Evolutionary conservation across 2,329 filamentous ascomycete genomes (phyloP).

Genomic region (Aspergillus vadensis): DNA sequence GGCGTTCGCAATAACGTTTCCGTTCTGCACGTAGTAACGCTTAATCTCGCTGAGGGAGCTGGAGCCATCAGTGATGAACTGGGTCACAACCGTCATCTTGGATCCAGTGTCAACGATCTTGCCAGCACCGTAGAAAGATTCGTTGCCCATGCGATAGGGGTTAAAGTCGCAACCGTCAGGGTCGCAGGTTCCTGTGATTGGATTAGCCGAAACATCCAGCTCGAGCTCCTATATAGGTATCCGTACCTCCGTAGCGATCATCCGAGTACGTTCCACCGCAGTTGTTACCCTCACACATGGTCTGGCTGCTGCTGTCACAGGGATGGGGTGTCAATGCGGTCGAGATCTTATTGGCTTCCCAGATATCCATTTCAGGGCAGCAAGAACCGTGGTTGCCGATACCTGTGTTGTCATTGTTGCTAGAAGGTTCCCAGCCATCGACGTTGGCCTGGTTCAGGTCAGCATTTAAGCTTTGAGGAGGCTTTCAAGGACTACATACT

Average conservation of each 20-base stretch:
- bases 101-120: conserved; percentile 60
- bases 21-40: conserved; percentile 66
- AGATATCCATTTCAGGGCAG: conserved; percentile 69
- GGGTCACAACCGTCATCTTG: conserved; percentile 67
- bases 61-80: conserved; percentile 60
- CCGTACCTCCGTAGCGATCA: conserved; percentile 53
- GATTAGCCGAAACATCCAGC: background rate
- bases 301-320: conserved; percentile 55
- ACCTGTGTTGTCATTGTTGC: conserved; percentile 57
- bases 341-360: conserved; percentile 68
- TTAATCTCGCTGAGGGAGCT: conserved; percentile 60
- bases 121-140: conserved; percentile 62
- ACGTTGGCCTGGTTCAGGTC: conserved; percentile 49
- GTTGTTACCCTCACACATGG: conserved; percentile 52
- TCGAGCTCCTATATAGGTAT: background rate
- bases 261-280: conserved; percentile 57
- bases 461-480: background rate
- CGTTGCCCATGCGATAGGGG: conserved; percentile 65
- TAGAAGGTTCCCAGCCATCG: conserved; percentile 54
- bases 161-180: conserved; percentile 74
- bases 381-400: conserved; percentile 58
- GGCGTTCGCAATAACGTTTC: conserved; percentile 60
- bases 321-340: conserved; percentile 67
- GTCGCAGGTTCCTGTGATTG: conserved; percentile 58
- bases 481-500: conserved; percentile 13